Base-by-base conservation (phyloP, 2,329 filamentous ascomycete species). In the Talaromyces amestolkiae region DNA sequence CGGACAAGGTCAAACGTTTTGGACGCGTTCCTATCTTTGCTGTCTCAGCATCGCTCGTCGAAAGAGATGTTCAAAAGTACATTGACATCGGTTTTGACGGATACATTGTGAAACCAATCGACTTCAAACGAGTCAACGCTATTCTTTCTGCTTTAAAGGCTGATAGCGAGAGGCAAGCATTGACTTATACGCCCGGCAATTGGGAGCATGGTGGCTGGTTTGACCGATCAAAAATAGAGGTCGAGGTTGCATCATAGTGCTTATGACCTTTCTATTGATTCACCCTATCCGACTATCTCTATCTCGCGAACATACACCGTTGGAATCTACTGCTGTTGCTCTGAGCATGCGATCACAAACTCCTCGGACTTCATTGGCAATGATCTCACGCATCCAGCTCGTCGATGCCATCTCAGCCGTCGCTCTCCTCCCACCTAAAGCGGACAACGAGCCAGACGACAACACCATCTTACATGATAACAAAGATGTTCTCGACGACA, bases 131-230 rank as follows among this genome's bases (percentile, higher is more conserved):
- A 9, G 81, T 96, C 0, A 87, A 86, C 66, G 83, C 84, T 24
- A 81, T 96, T 8, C 83, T 96, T 64, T 76, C 81, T 0, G 92
- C 91, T 1, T 91, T 95, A 45, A 82, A 87, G 2, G 84, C 91
- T 54, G 79, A 84, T 0, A 78, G 84, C 0, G 78, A 84, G 0
- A 84, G 91, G 19, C 77, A 84, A 19, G 76, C 81, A n/a, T 89
- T 87, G 70, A 74, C 93, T 0, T 96, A 96, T 72, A 77, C 82
- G 53, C 81, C 86, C 2, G 92, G 92, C 0, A 76, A 88, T 54
- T 97, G 92, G 93, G 92, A 96, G 70, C 80, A 82, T n/a, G 93
- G 93, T 3, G 93, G 93, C 0, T 97, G 92, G 92, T 95, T 96
- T 69, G 76, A 80, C 19, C 59, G 53, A 27, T 27, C 47, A 27